Base-by-base conservation (phyloP, 1,284 basidiomycete species). In the Lentinus polychrous region DNA sequence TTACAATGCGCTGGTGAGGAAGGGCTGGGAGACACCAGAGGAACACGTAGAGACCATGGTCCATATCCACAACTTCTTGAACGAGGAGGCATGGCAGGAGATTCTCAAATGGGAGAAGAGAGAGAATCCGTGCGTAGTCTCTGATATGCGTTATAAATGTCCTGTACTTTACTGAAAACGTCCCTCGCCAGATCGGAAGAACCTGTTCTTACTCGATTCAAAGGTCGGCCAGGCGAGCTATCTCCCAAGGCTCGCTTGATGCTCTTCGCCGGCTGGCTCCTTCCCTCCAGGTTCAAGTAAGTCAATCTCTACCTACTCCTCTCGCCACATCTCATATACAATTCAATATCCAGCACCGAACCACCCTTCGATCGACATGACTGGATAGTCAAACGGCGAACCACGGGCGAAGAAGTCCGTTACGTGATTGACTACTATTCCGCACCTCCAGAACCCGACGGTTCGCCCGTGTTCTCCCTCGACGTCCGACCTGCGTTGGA, bases 361-460 rank as follows among this genome's bases (percentile, higher is more conserved):
- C 89, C 92, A 4, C 95, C 96, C 1, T 99, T 99, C 61, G 95
- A 99, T 65, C 83, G 95, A n/a, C 96, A 99, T 65, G 95, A 99
- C 71, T 99, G 96, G 96, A 71, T 96, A 45, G 78, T 99, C 50
- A 84, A 86, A 33, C 82, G 94, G 44, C 79, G 80, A 32, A 71
- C 71, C 49, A 83, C 78, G 5, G 82, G 81, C 40, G 80, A 85
- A 61, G 83, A 88, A 65, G 84, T 92, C 43, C 88, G 92, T 62
- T 96, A 97, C 67, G 87, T 97, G 38, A 97, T 97, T 59, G 94
- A 97, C 72, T 97, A 97, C 69, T 97, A 97, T 67, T 87, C 88
- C 45, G 91, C 90, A 0, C 87, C 91, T 2, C 79, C 83, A 1
- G 84, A 94, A 52, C 75, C 80, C 23, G 85, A 94, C 56, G 94